Evolutionary conservation across 202 grass and related monocot genomes (phyloP).

Genomic region (Zoysia matrella): DNA sequence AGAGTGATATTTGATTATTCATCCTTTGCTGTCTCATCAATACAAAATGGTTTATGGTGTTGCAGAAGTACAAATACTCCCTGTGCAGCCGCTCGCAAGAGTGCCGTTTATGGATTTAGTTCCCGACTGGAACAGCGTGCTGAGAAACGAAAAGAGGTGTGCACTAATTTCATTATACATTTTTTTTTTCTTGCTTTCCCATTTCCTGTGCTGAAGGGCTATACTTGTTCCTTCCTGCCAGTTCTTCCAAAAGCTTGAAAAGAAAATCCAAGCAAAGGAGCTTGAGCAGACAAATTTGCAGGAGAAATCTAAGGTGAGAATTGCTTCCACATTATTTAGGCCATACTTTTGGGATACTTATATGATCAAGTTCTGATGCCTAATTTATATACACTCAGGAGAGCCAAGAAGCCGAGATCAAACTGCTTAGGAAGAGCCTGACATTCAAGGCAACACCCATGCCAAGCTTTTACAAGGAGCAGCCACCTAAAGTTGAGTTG

Average conservation of each 20-base stretch:
- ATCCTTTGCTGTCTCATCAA: background rate
- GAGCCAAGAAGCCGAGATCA: conserved; percentile 96
- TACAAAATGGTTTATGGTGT: background rate
- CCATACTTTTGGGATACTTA: conserved; percentile 24
- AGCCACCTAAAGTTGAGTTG: conserved; percentile 83
- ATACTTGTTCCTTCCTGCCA: conserved; percentile 31
- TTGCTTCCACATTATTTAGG: conserved; percentile 22
- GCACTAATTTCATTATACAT: conserved; percentile 3
- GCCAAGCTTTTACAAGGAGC: conserved; percentile 97
- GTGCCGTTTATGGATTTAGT: conserved; percentile 61
- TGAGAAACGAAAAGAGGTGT: conserved; percentile 98
- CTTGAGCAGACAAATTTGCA: conserved; percentile 88
- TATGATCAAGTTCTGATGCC: conserved; percentile 34
- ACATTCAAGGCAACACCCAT: conserved; percentile 92
- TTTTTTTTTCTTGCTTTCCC: conserved; percentile 10
- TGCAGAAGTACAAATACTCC: conserved; percentile 66
- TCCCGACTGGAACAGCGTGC: conserved; percentile 86
- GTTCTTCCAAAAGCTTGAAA: conserved; percentile 96
- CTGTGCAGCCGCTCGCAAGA: conserved; percentile 52
- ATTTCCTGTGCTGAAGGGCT: conserved; percentile 16
- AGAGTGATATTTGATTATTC: background rate
- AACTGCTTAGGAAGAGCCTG: conserved; percentile 90
- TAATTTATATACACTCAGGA: conserved; percentile 61
- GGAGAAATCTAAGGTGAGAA: conserved; percentile 82
- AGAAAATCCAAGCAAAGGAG: conserved; percentile 88